Percentiles rank a stretch among this genome's conserved stretches.
Evolutionary conservation across 192 early-diverging fungal species (phyloP).

Genomic region (Coemansia sp.): DNA sequence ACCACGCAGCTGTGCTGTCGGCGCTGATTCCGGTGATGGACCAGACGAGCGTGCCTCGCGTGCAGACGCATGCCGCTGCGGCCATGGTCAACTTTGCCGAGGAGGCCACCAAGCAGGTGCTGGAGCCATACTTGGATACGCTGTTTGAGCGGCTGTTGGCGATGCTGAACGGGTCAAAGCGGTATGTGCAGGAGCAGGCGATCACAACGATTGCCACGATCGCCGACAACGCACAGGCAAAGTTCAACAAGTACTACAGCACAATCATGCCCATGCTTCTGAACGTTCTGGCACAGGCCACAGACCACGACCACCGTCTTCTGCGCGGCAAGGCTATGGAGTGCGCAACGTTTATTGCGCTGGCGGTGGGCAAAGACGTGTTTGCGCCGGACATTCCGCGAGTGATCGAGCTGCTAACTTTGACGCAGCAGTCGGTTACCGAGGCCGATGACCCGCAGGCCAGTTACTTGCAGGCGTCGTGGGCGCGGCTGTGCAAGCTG

Average conservation of each 20-base stretch:
- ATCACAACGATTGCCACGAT: constrained; percentile 97
- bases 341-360: constrained; percentile 91
- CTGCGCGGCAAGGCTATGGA: constrained; percentile 97
- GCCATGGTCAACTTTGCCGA: constrained; percentile 98
- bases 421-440: constrained; percentile 74
- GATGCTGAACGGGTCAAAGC: constrained; percentile 80
- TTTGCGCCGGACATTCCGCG: constrained; percentile 78
- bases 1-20: constrained; percentile 68
- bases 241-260: constrained; percentile 89
- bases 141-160: constrained; percentile 84
- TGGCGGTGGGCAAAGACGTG: constrained; percentile 89
- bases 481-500: constrained; percentile 97
- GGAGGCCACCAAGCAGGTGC: constrained; percentile 74
- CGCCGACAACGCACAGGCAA: constrained; percentile 90
- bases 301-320: constrained; percentile 81
- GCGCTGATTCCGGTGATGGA: constrained; percentile 88
- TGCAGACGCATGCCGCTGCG: constrained; percentile 93
- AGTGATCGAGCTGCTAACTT: constrained; percentile 78
- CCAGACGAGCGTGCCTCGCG: constrained; percentile 73
- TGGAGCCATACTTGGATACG: constrained; percentile 87
- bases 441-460: constrained; percentile 94
- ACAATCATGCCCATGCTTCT: constrained; percentile 96
- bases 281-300: constrained; percentile 81
- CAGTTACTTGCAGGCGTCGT: constrained; percentile 90
- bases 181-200: constrained; percentile 98